These are phyloP conservation scores for Rosa chinensis DNA, from an alignment of 306 rosid genomes.

Conservation along the genomic window DNA sequence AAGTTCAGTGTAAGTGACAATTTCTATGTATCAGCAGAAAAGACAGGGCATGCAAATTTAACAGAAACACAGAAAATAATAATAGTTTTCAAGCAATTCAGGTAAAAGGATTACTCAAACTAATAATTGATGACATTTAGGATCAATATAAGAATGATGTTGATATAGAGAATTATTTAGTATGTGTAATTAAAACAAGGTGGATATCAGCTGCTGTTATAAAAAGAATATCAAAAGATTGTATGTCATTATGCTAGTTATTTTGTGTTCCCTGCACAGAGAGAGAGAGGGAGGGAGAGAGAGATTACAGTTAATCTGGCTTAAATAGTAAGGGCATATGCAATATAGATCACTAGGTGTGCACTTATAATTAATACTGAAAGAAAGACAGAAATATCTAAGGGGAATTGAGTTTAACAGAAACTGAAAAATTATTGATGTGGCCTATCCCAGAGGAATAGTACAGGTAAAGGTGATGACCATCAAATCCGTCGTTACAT, in stretches of 20 bases:
- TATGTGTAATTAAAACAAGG: neutral
- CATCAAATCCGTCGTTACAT: neutral
- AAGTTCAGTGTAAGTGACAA: neutral
- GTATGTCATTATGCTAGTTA: neutral
- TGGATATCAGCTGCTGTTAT: neutral
- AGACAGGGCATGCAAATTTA: neutral
- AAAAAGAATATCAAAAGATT: neutral
- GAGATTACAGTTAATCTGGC: neutral
- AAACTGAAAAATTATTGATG: neutral
- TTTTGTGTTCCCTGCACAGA: neutral
- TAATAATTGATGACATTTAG: neutral
- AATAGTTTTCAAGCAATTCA: neutral
- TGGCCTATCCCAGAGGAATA: neutral
- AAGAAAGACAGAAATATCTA: neutral
- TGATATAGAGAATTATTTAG: neutral
- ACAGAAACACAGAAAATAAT: neutral
- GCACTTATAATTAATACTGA: neutral
- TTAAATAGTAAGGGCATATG: neutral
- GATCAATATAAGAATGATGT: neutral
- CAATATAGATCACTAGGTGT: neutral
- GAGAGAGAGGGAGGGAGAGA: too few relatives aligned
- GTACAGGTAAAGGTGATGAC: slow-evolving; percentile 1
- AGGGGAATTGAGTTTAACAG: neutral
- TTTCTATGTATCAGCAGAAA: neutral
- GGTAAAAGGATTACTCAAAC: neutral